A percentile compares a stretch with the other conserved stretches of the same genome.
Conservation (phyloP, 768 basidiomycete genomes). For the Boletus rubescentipes region DNA sequence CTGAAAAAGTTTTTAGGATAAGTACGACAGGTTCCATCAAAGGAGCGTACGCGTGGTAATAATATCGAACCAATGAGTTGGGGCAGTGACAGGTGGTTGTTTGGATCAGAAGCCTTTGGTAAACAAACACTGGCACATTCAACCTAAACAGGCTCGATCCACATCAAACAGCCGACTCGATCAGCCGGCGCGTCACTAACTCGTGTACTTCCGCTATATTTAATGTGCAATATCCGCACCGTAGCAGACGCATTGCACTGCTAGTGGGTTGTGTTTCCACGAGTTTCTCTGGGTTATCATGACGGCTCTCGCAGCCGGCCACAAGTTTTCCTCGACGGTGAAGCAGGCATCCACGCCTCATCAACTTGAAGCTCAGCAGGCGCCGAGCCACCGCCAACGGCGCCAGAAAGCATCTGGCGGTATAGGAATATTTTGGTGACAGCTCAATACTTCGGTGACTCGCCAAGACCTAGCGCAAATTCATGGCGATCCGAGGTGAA, state of each 20-base stretch:
- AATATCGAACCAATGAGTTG: slow-evolving; percentile 1
- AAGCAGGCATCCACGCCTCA: slow-evolving; percentile 2
- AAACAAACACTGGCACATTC: slow-evolving; percentile 29
- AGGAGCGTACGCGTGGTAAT: not conserved
- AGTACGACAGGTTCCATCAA: not conserved
- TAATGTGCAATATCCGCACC: slow-evolving; percentile 30
- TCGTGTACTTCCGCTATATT: slow-evolving; percentile 5
- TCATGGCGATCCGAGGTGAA: slow-evolving; percentile 8
- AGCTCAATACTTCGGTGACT: not conserved
- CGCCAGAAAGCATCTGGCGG: not conserved
- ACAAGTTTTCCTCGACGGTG: slow-evolving; percentile 26
- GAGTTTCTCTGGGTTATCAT: slow-evolving; percentile 17
- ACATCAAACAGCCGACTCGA: slow-evolving; percentile 16
- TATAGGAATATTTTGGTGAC: not conserved
- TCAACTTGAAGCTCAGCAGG: slow-evolving; percentile 4
- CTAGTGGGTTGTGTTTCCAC: slow-evolving; percentile 11
- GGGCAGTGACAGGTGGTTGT: slow-evolving; percentile 15
- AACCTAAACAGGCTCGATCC: too few relatives aligned
- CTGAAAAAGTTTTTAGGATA: not conserved
- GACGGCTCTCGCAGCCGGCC: slow-evolving; percentile 19
- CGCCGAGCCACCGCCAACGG: slow-evolving; percentile 2
- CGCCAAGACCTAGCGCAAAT: not conserved
- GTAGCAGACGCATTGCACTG: slow-evolving; percentile 18
- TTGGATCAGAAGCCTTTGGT: slow-evolving; percentile 27
- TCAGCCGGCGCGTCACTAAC: slow-evolving; percentile 17